Conservation (phyloP, 352 stramenopile species). For the Phytophthora litchii region DNA sequence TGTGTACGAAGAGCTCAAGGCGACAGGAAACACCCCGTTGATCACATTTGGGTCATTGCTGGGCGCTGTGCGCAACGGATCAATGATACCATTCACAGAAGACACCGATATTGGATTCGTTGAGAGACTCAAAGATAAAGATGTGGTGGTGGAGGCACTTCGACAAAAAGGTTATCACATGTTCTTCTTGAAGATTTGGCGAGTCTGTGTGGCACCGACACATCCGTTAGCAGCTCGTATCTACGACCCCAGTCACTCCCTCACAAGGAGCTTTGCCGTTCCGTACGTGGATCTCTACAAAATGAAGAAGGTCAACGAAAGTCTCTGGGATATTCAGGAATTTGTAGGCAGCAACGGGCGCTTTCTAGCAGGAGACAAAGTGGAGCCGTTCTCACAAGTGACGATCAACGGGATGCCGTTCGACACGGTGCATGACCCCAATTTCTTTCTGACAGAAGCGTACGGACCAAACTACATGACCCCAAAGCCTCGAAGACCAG, state of each 20-base stretch:
- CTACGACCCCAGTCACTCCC: slow-evolving; percentile 29
- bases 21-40: slow-evolving; percentile 27
- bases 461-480: slow-evolving; percentile 45
- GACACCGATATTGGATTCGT: slow-evolving; percentile 54
- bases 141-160: slow-evolving; percentile 24
- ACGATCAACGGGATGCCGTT: slow-evolving; percentile 41
- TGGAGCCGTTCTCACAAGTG: slow-evolving; percentile 33
- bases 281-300: slow-evolving; percentile 52
- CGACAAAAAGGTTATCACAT: slow-evolving; percentile 56
- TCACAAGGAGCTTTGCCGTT: slow-evolving; percentile 18
- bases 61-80: slow-evolving; percentile 47
- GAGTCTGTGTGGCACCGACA: slow-evolving; percentile 44
- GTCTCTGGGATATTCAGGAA: slow-evolving; percentile 32
- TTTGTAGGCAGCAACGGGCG: slow-evolving; percentile 24
- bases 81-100: slow-evolving; percentile 59
- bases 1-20: slow-evolving; percentile 49
- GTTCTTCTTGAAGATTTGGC: slow-evolving; percentile 45
- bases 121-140: slow-evolving; percentile 13
- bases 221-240: slow-evolving; percentile 38
- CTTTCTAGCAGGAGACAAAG: slow-evolving; percentile 11
- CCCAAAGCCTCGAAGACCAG: slow-evolving; percentile 13
- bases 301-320: slow-evolving; percentile 15
- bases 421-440: slow-evolving; percentile 43
- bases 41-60: slow-evolving; percentile 53
- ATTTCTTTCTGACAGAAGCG: slow-evolving; percentile 35